phyloP scores from a whole-genome alignment of 177 flowering plant species.

The Tripterygium wilfordii region DNA sequence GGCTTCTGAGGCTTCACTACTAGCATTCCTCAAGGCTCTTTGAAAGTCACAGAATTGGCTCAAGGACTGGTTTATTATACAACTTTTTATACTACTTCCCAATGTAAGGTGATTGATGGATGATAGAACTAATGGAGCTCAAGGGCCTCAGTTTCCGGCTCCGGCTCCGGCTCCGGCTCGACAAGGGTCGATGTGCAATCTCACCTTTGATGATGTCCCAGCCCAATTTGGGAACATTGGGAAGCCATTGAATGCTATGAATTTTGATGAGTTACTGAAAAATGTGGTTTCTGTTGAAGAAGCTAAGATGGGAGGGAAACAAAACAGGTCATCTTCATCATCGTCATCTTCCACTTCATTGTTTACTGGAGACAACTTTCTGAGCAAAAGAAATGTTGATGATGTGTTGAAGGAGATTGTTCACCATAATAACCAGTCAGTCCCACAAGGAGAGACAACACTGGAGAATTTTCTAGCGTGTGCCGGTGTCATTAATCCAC shows the following conservation, averaged over 20 bases:
- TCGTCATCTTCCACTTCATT: conserved; percentile 2
- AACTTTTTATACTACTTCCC: background rate
- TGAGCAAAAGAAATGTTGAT: conserved; percentile 26
- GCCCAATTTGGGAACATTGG: conserved; percentile 24
- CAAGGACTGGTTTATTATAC: too few relatives aligned
- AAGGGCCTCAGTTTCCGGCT: conserved; percentile 7
- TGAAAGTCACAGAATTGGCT: too few relatives aligned
- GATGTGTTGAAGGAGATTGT: conserved; percentile 36
- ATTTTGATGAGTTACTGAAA: conserved; percentile 33
- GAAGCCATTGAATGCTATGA: conserved; percentile 27
- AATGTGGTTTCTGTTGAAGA: conserved; percentile 16
- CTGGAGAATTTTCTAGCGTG: conserved; percentile 33
- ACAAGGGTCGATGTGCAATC: conserved; percentile 22
- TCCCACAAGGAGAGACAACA: conserved; percentile 24
- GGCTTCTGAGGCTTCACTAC: conserved; percentile 2
- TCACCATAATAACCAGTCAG: conserved; percentile 9
- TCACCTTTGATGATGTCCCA: conserved; percentile 27
- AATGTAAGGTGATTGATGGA: background rate
- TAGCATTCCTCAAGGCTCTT: too few relatives aligned
- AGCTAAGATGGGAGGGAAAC: conserved; percentile 4
- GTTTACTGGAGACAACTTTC: conserved; percentile 14
- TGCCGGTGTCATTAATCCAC: conserved; percentile 27
- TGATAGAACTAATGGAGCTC: conserved; percentile 19
- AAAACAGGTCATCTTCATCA: conserved; percentile 1
- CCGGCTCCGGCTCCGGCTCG: conserved; percentile 9